Evolutionary conservation across 2,329 filamentous ascomycete species (phyloP), one percentile per base, ranked within the genome.

Genomic region (Helotiales sp.): DNA sequence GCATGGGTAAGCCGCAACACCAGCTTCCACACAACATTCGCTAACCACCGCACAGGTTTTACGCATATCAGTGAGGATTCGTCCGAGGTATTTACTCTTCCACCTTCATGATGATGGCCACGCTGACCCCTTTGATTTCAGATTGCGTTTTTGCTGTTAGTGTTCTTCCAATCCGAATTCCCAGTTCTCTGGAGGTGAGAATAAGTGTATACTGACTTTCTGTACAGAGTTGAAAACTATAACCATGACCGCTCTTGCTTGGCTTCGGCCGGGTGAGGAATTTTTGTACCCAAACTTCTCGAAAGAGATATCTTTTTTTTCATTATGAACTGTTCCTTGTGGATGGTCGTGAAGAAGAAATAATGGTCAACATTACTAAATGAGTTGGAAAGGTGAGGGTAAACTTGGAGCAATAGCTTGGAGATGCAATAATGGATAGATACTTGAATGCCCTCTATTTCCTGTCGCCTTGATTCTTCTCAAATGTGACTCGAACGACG

Each of bases 61-160:
- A 92, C 86, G 89, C 87, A 87, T 89, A 87, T 87, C 89, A 90
- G 89, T 93, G 91, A 93, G 88, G 91, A 92, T 89, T 89, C 86
- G 89, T 93, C 91, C 88, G 91, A 93, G 54, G n/a, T 52, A 8
- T 22, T 15, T 47, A 47, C 45, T n/a, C n/a, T n/a, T n/a, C n/a
- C n/a, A n/a, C n/a, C n/a, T n/a, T n/a, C n/a, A n/a, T n/a, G n/a
- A n/a, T n/a, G n/a, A n/a, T n/a, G n/a, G n/a, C n/a, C n/a, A n/a
- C n/a, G n/a, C n/a, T n/a, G n/a, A n/a, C n/a, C n/a, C n/a, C n/a
- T n/a, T n/a, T n/a, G n/a, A n/a, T n/a, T 20, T 6, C 45, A 47
- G 89, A 88, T 87, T 86, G 87, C 86, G 86, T 92, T 92, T 91
- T 92, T 93, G 91, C 91, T 93, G 30, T 34, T 6, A 34, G 30